Base-by-base conservation (phyloP, 495 filamentous ascomycete genomes). In the Podospora pseudopauciseta region DNA sequence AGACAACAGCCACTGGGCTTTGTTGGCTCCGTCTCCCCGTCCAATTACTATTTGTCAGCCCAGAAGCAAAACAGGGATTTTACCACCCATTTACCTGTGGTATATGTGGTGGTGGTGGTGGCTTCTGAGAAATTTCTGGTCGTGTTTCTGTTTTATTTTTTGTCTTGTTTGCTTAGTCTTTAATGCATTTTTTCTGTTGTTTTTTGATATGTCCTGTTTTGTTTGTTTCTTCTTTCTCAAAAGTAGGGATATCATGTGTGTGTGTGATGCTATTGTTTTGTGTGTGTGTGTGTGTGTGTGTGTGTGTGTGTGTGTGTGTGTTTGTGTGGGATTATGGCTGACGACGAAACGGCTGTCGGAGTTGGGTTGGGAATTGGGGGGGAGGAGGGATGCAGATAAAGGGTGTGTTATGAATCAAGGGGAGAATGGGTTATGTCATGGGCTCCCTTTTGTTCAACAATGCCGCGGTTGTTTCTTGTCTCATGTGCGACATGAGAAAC, bases 111-210 rank as follows among this genome's bases (percentile, higher is more conserved):
- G 23, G 30, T 23, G 23, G 30, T 32, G 30, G 39, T 16, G 39
- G 39, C 13, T 11, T 11, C 39, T 49, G 7, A 16, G 39, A 59
- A 27, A 20, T 59, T 59, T 59, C 18, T 20, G 19, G 26, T 26
- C 32, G 49, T 60, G 66, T 62, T 28, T 39, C 9, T 62, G 34
- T 63, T 63, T 67, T 44, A 6, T 44, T 44, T 27, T 44, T 23
- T n/a, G 30, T 4, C 9, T 49, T 53, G 19, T 19, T 64, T 49
- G 30, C 63, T 23, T 26, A 68, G 19, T 32, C 63, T 53, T 20
- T 16, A 70, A 67, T 28, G 49, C 13, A 26, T 62, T 60, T 49
- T 9, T 13, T 60, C 20, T 32, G 23, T 3, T 49, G 65, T 34
- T 63, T 34, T 63, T 23, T 59, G 56, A 59, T 59, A 59, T 59